Percentiles rank a stretch among this genome's conserved stretches.
These are phyloP conservation scores for Taphrina pruni DNA, from an alignment of 1,139 yeast species.

Conservation along the genomic window DNA sequence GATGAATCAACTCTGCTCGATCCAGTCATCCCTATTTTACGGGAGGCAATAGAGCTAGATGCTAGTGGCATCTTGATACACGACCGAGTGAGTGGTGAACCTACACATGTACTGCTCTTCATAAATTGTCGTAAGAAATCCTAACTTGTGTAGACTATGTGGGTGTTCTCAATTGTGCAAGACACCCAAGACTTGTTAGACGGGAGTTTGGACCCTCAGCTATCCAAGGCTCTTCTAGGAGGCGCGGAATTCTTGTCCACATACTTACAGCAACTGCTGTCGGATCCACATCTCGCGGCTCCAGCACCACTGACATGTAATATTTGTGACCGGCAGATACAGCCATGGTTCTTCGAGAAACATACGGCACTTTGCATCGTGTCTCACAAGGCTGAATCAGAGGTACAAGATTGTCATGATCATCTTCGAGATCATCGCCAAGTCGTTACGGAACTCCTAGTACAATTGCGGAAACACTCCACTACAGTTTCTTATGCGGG, in stretches of 20 bases:
- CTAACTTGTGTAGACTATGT: conserved; percentile 27
- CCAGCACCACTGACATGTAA: conserved; percentile 84
- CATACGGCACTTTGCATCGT: conserved; percentile 88
- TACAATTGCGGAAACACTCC: conserved; percentile 48
- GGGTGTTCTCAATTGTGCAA: conserved; percentile 32
- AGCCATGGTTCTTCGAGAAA: conserved; percentile 94
- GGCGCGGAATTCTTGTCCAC: conserved; percentile 85
- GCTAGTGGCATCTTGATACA: conserved; percentile 96
- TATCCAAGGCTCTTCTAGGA: conserved; percentile 79
- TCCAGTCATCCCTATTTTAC: conserved; percentile 4
- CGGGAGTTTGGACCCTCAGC: conserved; percentile 63
- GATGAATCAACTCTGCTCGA: not conserved
- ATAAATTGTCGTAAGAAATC: not conserved
- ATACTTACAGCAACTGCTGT: conserved; percentile 68
- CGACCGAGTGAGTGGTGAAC: conserved; percentile 63
- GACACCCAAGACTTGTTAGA: conserved; percentile 6
- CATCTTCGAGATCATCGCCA: conserved; percentile 72
- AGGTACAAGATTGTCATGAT: conserved; percentile 80
- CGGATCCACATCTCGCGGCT: conserved; percentile 61
- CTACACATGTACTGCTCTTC: conserved; percentile 59
- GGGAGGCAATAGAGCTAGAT: conserved; percentile 64
- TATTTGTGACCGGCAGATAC: conserved; percentile 88
- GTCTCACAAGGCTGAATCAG: conserved; percentile 82
- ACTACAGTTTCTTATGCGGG: not conserved
- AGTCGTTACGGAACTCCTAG: conserved; percentile 59